Evolutionary conservation across 495 filamentous ascomycete species (phyloP).

Genomic region (Acidiella bohemica): DNA sequence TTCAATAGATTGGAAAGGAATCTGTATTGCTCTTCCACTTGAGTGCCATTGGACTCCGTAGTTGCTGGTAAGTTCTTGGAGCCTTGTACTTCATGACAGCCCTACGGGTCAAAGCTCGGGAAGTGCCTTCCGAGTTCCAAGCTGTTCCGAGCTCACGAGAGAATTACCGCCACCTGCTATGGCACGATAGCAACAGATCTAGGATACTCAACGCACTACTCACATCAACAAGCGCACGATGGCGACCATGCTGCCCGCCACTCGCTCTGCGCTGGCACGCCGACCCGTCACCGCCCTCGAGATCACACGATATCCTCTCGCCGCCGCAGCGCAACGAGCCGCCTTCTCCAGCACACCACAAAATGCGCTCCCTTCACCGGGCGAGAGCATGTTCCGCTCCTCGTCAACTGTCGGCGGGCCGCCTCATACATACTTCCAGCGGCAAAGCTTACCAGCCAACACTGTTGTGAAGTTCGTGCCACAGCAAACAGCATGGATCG

Average conservation of each 20-base stretch:
- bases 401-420: conserved; percentile 12
- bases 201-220: no score
- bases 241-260: conserved; percentile 6
- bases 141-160: no score
- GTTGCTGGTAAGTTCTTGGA: no score
- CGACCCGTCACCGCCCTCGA: conserved; percentile 13
- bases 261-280: conserved; percentile 8
- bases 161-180: no score
- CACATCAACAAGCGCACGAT: conserved; percentile 7
- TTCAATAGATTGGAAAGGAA: no score
- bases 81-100: no score
- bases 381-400: conserved; percentile 20
- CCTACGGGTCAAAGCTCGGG: no score
- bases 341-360: conserved; percentile 10
- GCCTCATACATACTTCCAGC: conserved; percentile 41
- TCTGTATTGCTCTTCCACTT: no score
- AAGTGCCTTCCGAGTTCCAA: no score
- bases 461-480: conserved; percentile 94
- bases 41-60: no score
- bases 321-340: conserved; percentile 4
- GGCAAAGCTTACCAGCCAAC: conserved; percentile 64
- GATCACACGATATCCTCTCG: conserved; percentile 10
- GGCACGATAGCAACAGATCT: no score
- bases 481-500: conserved; percentile 98
- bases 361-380: conserved; percentile 13